Base-by-base conservation (phyloP, 2,329 filamentous ascomycete species). In the Aschersonia sp. region DNA sequence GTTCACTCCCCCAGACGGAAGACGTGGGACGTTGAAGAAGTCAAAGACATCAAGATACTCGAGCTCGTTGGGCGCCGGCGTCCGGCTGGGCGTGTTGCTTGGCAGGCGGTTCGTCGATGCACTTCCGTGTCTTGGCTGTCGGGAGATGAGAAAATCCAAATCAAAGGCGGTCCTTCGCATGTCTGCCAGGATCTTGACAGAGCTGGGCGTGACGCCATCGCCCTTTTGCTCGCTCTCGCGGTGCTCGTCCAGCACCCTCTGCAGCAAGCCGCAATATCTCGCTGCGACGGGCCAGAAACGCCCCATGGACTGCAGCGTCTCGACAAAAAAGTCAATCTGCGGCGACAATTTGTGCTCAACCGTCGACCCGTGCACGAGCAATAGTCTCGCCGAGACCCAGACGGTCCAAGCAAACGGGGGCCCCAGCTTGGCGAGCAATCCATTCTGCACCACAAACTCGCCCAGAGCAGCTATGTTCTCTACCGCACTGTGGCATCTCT, bases 1-100 rank as follows among this genome's bases (percentile, higher is more conserved):
- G 35, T 57, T 59, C 46, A 69, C 66, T 9, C 66, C 63, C 32
- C 66, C 66, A 29, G 74, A 63, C 0, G 77, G 74, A 30, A 95
- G 67, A 14, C 87, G 72, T 1, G 89, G 89, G 48, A 94, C 80
- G 59, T 95, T 95, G 71, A 95, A 95, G 60, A 94, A 95, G 56
- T 92, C 87, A 60, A 95, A 95, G 0, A 95, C 85, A 56, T 95
- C 88, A 3, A 95, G 70, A 59, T 94, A 94, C 60, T 94, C 89
- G 4, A 95, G 70, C 58, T 94, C 87, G 54, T 92, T 87, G 1
- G 84, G 77, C 8, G 80, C 84, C 1, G 86, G 84, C 32, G 81
- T 84, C 52, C 79, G 75, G 1, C 76, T 74, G 1, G 80, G 78
- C 1, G 80, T 81, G 29, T 70, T 65, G 54, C 71, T 76, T 3